Evolutionary conservation across 2,329 filamentous ascomycete genomes (phyloP).

Genomic region (Endothia cerciana): DNA sequence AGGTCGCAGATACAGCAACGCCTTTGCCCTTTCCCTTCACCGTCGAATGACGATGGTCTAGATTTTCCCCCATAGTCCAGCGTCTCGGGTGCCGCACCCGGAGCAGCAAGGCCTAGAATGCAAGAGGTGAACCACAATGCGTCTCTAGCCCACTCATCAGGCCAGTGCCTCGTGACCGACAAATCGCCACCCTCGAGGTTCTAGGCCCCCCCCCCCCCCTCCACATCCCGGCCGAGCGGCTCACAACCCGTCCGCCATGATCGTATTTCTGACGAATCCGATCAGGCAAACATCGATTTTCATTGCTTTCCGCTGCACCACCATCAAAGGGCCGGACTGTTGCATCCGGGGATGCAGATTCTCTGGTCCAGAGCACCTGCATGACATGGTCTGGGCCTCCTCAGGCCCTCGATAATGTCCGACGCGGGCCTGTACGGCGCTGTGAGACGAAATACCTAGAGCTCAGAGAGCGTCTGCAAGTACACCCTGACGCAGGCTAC

Average conservation of each 20-base stretch:
- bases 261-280: conserved; percentile 5
- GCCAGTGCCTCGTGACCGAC: conserved; percentile 18
- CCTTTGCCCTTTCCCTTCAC: background rate
- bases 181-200: background rate
- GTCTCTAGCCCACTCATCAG: background rate
- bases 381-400: background rate
- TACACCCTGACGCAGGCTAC: background rate
- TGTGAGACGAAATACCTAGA: background rate
- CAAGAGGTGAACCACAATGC: background rate
- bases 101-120: background rate
- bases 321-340: background rate
- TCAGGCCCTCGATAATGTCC: background rate
- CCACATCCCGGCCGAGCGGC: background rate
- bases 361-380: background rate
- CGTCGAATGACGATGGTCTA: background rate
- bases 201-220: background rate
- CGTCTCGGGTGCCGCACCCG: background rate
- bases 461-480: background rate
- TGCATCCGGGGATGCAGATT: conserved; percentile 1
- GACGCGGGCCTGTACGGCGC: background rate
- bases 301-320: background rate
- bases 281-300: background rate
- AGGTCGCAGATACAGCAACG: conserved; percentile 9
- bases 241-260: background rate
- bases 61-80: background rate